A percentile compares a stretch with the other conserved stretches of the same genome.
Conservation (phyloP, 2,329 filamentous ascomycete genomes). For the Taxawa tesnikishii region DNA sequence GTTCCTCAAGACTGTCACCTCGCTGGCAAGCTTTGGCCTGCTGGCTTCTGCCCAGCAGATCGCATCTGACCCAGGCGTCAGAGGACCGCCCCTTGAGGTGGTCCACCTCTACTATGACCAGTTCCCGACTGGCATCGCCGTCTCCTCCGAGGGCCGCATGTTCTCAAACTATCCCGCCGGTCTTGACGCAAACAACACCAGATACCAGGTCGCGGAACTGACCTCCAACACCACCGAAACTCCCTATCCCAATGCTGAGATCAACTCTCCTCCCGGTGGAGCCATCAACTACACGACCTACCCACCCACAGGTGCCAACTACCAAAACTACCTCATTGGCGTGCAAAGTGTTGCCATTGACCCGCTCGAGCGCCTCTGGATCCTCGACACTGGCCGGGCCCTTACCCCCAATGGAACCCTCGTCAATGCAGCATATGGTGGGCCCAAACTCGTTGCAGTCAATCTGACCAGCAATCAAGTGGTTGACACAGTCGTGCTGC, state of each 20-base stretch:
- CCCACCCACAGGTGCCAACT: slow-evolving; percentile 27
- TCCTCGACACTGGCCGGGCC: slow-evolving; percentile 35
- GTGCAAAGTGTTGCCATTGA: slow-evolving; percentile 39
- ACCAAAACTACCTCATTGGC: slow-evolving; percentile 32
- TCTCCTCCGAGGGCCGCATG: slow-evolving; percentile 32
- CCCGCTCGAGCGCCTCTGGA: slow-evolving; percentile 33
- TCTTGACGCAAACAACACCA: slow-evolving; percentile 17
- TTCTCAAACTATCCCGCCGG: slow-evolving; percentile 36
- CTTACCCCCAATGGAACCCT: slow-evolving; percentile 28
- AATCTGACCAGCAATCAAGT: slow-evolving; percentile 28
- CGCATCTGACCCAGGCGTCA: slow-evolving; percentile 17
- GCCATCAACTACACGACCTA: slow-evolving; percentile 33
- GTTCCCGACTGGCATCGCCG: slow-evolving; percentile 36
- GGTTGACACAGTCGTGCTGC: slow-evolving; percentile 36
- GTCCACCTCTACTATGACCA: slow-evolving; percentile 36
- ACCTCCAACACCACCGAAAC: slow-evolving; percentile 24
- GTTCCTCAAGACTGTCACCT: not conserved
- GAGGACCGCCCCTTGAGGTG: slow-evolving; percentile 28
- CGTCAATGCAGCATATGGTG: slow-evolving; percentile 30
- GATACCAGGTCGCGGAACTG: slow-evolving; percentile 34
- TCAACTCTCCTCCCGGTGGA: slow-evolving; percentile 34
- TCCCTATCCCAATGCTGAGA: slow-evolving; percentile 24
- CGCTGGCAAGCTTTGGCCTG: not conserved
- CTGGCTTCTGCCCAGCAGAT: slow-evolving; percentile 1
- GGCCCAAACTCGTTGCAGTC: slow-evolving; percentile 35